These are phyloP conservation scores for Psophocarpus tetragonolobus DNA, from an alignment of 306 rosid genomes.

Conservation along the genomic window DNA sequence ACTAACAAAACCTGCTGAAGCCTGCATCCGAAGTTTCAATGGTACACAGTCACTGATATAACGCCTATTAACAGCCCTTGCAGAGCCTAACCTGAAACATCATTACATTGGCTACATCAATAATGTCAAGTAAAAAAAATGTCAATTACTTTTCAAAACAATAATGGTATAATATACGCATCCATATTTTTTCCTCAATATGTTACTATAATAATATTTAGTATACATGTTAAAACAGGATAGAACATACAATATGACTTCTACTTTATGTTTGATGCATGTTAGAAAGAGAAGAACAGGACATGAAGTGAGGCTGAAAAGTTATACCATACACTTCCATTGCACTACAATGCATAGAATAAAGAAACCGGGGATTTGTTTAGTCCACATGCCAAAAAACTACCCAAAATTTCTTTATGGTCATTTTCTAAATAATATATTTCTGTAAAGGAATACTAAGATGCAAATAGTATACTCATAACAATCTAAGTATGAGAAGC, in stretches of 20 bases:
- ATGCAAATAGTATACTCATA: neutral
- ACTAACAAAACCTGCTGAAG: conserved; percentile 97
- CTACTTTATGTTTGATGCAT: neutral
- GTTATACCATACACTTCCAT: neutral
- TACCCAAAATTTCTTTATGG: neutral
- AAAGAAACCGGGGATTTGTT: neutral
- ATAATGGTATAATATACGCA: neutral
- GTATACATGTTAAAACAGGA: neutral
- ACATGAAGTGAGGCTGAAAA: neutral
- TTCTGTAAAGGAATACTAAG: neutral
- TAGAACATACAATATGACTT: neutral
- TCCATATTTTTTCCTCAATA: neutral
- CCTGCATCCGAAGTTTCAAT: conserved; percentile 77
- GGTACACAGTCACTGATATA: conserved; percentile 98
- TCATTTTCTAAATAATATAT: neutral
- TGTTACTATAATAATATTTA: too few species aligned
- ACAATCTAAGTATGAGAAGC: neutral
- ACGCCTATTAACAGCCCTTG: conserved; percentile 97
- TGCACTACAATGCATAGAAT: neutral
- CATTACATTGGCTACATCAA: neutral
- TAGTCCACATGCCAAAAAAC: neutral
- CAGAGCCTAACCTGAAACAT: conserved; percentile 84
- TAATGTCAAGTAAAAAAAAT: neutral
- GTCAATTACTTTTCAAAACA: conserved; percentile 18
- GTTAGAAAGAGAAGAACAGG: neutral